Evolutionary conservation across 106 monocot genomes (phyloP).

Genomic region (Apostasia ramifera): DNA sequence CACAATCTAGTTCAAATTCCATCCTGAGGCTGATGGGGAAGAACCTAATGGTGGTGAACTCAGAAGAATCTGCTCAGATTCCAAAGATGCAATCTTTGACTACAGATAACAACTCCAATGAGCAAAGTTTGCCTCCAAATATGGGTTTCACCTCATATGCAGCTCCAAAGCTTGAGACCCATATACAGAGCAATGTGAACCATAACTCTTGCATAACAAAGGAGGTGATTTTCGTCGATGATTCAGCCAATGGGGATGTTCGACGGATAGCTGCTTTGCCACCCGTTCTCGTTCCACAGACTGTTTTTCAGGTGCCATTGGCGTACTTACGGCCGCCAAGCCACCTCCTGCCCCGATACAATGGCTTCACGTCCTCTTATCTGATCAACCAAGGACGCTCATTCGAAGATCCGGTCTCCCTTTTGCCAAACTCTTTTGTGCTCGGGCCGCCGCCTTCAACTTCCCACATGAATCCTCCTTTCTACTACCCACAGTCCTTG

Average conservation of each 20-base stretch:
- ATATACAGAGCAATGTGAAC: not conserved
- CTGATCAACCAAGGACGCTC: not conserved
- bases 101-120: conserved; percentile 1
- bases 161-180: not conserved
- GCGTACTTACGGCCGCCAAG: conserved; percentile 15
- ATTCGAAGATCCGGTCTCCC: not conserved
- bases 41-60: conserved; percentile 16
- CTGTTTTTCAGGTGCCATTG: conserved; percentile 9
- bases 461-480: not conserved
- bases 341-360: conserved; percentile 3
- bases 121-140: not conserved
- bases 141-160: conserved; percentile 7
- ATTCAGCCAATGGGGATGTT: conserved; percentile 4
- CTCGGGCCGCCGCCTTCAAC: conserved; percentile 7
- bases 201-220: not conserved
- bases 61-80: conserved; percentile 9
- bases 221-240: conserved; percentile 37
- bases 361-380: not conserved
- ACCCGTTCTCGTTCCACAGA: not conserved
- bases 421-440: conserved; percentile 6
- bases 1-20: conserved; percentile 8
- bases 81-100: not conserved
- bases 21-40: conserved; percentile 25
- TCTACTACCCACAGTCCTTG: conserved; percentile 15
- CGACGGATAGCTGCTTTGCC: not conserved